A percentile compares a stretch with the other conserved stretches of the same genome.
Conservation (phyloP, 2,329 filamentous ascomycete species). For the Chrysoporthe deuterocubensis region DNA sequence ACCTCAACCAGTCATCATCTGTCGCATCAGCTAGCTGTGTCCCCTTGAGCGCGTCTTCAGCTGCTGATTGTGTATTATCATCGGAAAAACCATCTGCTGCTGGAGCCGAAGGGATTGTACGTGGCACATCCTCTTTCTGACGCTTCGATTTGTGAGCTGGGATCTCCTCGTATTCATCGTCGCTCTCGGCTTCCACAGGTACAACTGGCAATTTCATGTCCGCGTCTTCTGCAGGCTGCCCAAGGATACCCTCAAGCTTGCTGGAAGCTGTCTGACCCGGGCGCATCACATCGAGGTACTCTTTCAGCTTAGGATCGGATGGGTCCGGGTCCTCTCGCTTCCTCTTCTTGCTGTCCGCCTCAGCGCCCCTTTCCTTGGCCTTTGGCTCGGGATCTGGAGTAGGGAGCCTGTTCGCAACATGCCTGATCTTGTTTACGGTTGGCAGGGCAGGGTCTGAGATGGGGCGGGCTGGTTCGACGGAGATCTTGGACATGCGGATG, state of each 20-base stretch:
- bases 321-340: slow-evolving; percentile 64
- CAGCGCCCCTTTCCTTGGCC: slow-evolving; percentile 32
- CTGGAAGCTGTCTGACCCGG: slow-evolving; percentile 63
- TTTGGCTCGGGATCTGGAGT: slow-evolving; percentile 27
- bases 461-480: slow-evolving; percentile 84
- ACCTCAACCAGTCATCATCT: slow-evolving; percentile 91
- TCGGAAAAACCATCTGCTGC: slow-evolving; percentile 21
- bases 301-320: slow-evolving; percentile 79
- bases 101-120: slow-evolving; percentile 26
- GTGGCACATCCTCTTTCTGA: slow-evolving; percentile 35
- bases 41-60: slow-evolving; percentile 15
- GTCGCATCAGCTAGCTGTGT: slow-evolving; percentile 50
- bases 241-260: slow-evolving; percentile 58
- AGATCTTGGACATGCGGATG: slow-evolving; percentile 93
- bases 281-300: slow-evolving; percentile 85
- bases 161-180: slow-evolving; percentile 75
- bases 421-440: slow-evolving; percentile 30
- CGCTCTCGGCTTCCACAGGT: slow-evolving; percentile 61
- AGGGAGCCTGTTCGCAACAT: slow-evolving; percentile 21
- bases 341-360: slow-evolving; percentile 64
- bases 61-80: slow-evolving; percentile 11
- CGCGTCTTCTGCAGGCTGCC: slow-evolving; percentile 32
- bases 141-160: slow-evolving; percentile 56
- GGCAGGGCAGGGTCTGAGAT: slow-evolving; percentile 48
- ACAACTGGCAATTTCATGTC: slow-evolving; percentile 28